Evolutionary conservation across 2,329 filamentous ascomycete species (phyloP), one percentile per base, ranked within the genome.

Genomic region (Bipolaris zeicola): DNA sequence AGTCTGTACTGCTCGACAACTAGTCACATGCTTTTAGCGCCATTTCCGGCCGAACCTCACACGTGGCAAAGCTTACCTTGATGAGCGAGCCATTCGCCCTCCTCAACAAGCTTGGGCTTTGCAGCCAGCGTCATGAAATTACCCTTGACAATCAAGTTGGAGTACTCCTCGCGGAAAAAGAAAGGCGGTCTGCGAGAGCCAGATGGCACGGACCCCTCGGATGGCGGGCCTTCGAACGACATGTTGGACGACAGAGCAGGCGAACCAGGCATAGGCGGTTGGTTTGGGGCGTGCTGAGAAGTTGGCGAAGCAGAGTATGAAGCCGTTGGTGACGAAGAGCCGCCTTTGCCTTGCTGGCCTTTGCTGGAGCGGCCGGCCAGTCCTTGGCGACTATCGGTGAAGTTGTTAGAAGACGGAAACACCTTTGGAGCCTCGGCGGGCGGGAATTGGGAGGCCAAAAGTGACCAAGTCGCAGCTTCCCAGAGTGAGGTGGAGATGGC

Each of bases 101-200:
- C 87, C 71, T 97, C 94, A 43, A 97, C 91, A 54, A 95, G 93
- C 80, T 94, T 93, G 20, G 94, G 94, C 72, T 93, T 89, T 47
- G 92, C 92, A 69, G 93, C 96, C 57, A 98, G 80, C 10, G 94
- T 97, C 89, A 96, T 92, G 75, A 98, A 97, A 80, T 97, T 98
- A 57, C 94, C 94, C 81, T 94, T 96, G 71, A 97, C 93, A 64
- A 96, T 96, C 71, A 96, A 87, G 73, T 89, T 90, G 52, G 90
- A 88, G 73, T 91, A 89, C 60, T 86, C 80, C 53, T 89, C 84
- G 70, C 90, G 89, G 69, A 92, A 86, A 87, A 90, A 92, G 59
- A 91, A 79, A 14, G 90, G 90, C 38, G 85, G 83, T 57, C 88
- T 88, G 57, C 90, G 80, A 65, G 88, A 86, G 70, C 87, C 61